Evolutionary conservation across 345 rosid species (phyloP).

Genomic region (Aquilaria malaccensis): DNA sequence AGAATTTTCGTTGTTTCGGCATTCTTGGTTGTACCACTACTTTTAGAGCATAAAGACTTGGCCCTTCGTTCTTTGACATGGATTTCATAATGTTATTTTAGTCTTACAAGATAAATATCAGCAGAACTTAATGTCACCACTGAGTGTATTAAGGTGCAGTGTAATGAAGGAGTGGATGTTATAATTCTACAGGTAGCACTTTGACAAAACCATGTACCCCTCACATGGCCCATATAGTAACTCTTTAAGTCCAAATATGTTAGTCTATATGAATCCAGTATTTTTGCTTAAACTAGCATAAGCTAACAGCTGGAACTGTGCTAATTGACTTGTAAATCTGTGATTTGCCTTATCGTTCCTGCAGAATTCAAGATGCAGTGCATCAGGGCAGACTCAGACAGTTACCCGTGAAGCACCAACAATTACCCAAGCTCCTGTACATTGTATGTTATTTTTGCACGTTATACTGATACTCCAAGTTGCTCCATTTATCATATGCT

Average conservation of each 20-base stretch:
- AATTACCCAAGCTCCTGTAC: slow-evolving; percentile 78
- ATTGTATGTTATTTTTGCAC: slow-evolving; percentile 29
- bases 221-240: too few species aligned
- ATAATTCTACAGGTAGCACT: background rate
- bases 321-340: background rate
- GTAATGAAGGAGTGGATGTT: too few species aligned
- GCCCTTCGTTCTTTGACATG: too few species aligned
- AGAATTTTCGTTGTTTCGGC: too few species aligned
- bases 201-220: background rate
- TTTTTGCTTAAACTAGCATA: background rate
- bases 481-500: too few species aligned
- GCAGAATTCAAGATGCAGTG: slow-evolving; percentile 65
- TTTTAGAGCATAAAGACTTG: too few species aligned
- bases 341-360: slow-evolving; percentile 6
- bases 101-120: too few species aligned
- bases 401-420: slow-evolving; percentile 69
- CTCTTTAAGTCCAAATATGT: background rate
- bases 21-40: too few species aligned
- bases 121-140: too few species aligned
- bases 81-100: too few species aligned
- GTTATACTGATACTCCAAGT: too few species aligned
- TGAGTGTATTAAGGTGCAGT: too few species aligned
- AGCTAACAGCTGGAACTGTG: background rate
- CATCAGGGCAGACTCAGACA: slow-evolving; percentile 82
- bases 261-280: background rate